phyloP scores from a whole-genome alignment of 176 grass and related monocot species.

The Poa pratensis region DNA sequence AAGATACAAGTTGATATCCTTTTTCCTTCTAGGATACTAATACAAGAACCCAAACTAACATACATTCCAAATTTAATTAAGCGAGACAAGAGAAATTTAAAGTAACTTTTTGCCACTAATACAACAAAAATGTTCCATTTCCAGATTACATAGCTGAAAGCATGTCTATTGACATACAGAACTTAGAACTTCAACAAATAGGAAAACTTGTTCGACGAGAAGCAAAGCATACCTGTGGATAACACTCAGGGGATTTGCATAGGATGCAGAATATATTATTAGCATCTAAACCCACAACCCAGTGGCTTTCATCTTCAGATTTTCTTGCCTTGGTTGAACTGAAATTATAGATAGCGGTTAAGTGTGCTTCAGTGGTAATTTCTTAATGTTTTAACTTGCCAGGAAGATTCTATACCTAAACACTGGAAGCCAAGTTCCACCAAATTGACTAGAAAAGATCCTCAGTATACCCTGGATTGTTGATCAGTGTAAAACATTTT shows the following conservation, averaged over 20 bases:
- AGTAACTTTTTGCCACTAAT: not conserved
- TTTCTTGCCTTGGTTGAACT: slow-evolving; percentile 80
- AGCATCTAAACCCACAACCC: slow-evolving; percentile 83
- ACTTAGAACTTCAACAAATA: not conserved
- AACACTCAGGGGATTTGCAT: slow-evolving; percentile 77
- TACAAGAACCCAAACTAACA: not conserved
- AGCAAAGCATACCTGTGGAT: slow-evolving; percentile 65
- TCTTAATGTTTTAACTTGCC: slow-evolving; percentile 22
- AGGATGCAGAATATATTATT: slow-evolving; percentile 89
- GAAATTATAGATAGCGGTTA: slow-evolving; percentile 42
- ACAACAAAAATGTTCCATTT: slow-evolving; percentile 10
- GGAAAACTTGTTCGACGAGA: slow-evolving; percentile 11
- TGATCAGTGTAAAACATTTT: slow-evolving; percentile 28
- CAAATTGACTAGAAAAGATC: slow-evolving; percentile 72
- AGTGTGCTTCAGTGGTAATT: slow-evolving; percentile 25
- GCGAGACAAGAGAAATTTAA: slow-evolving; percentile 8
- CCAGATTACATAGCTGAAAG: slow-evolving; percentile 9
- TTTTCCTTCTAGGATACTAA: slow-evolving; percentile 2
- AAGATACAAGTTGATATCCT: not conserved
- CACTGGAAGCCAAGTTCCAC: slow-evolving; percentile 89
- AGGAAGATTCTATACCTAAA: slow-evolving; percentile 71
- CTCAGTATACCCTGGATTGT: slow-evolving; percentile 72
- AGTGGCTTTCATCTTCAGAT: slow-evolving; percentile 87
- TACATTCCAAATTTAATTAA: slow-evolving; percentile 2
- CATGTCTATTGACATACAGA: not conserved